Evolutionary conservation across 768 basidiomycete species (phyloP).

Genomic region (Daedalea quercina): DNA sequence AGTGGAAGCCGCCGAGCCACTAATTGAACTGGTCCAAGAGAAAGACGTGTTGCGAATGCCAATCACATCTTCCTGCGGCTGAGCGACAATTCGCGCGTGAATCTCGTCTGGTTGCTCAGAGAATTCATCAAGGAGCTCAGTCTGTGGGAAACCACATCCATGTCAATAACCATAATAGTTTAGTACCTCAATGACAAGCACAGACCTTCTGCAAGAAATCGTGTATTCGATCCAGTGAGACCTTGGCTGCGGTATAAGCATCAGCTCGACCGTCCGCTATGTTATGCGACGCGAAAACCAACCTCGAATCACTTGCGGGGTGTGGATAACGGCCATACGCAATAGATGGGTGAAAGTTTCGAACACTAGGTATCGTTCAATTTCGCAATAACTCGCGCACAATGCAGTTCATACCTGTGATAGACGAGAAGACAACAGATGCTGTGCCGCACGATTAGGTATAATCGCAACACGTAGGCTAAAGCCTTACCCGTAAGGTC

Average conservation of each 20-base stretch:
- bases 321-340: constrained; percentile 23
- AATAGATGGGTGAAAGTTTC: constrained; percentile 49
- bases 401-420: constrained; percentile 15
- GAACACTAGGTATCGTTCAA: constrained; percentile 40
- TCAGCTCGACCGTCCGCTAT: too few relatives aligned
- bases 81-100: neutral
- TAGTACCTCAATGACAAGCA: neutral
- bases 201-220: constrained; percentile 34
- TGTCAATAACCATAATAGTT: neutral
- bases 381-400: constrained; percentile 35
- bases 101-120: constrained; percentile 15
- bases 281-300: neutral
- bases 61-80: constrained; percentile 25
- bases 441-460: constrained; percentile 10
- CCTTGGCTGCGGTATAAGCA: constrained; percentile 33
- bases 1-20: constrained; percentile 29
- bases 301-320: constrained; percentile 23
- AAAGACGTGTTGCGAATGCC: constrained; percentile 52
- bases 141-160: constrained; percentile 19
- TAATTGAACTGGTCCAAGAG: constrained; percentile 41
- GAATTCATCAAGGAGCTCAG: constrained; percentile 42
- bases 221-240: constrained; percentile 56
- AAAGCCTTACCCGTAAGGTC: constrained; percentile 23
- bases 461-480: neutral
- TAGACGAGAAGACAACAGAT: constrained; percentile 30